A percentile compares a stretch with the other conserved stretches of the same genome.
Evolutionary conservation across 352 stramenopile genomes (phyloP).

Genomic region (Peronospora belbahrii): DNA sequence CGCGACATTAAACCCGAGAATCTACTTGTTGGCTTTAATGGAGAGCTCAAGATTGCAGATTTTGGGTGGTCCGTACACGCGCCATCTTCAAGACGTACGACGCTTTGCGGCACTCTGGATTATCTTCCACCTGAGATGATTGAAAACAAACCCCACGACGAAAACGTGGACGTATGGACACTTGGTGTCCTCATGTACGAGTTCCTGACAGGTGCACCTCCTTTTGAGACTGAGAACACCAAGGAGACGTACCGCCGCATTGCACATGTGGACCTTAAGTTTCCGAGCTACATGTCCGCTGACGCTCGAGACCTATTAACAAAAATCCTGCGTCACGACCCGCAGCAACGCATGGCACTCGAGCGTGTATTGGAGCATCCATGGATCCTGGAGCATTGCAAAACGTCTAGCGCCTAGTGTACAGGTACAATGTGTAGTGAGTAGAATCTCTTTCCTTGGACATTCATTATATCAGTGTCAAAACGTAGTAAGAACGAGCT

Average conservation of each 20-base stretch:
- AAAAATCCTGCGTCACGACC: constrained; percentile 93
- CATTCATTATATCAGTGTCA: constrained; percentile 21
- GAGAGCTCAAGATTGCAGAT: constrained; percentile 99
- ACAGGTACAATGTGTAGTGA: constrained; percentile 24
- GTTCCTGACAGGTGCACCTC: constrained; percentile 94
- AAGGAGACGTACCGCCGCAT: constrained; percentile 96
- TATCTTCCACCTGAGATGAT: constrained; percentile 99
- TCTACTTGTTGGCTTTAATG: constrained; percentile 90
- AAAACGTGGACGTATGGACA: constrained; percentile 96
- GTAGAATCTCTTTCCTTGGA: constrained; percentile 28
- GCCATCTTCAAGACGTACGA: constrained; percentile 93
- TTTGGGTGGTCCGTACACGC: constrained; percentile 99
- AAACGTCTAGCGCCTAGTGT: constrained; percentile 13
- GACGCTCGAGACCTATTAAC: constrained; percentile 92
- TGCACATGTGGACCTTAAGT: constrained; percentile 92
- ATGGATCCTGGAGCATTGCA: constrained; percentile 88
- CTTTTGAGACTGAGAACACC: constrained; percentile 94
- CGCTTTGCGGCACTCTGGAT: constrained; percentile 98
- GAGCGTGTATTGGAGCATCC: constrained; percentile 90
- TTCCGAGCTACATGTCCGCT: constrained; percentile 87
- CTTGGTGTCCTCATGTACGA: constrained; percentile 98
- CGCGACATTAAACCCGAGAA: constrained; percentile 99
- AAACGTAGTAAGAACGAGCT: background rate
- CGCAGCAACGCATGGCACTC: constrained; percentile 89
- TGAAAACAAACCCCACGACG: constrained; percentile 95